These are phyloP conservation scores for Dissophora globulifera DNA, from an alignment of 192 early-diverging fungal genomes.

Conservation along the genomic window DNA sequence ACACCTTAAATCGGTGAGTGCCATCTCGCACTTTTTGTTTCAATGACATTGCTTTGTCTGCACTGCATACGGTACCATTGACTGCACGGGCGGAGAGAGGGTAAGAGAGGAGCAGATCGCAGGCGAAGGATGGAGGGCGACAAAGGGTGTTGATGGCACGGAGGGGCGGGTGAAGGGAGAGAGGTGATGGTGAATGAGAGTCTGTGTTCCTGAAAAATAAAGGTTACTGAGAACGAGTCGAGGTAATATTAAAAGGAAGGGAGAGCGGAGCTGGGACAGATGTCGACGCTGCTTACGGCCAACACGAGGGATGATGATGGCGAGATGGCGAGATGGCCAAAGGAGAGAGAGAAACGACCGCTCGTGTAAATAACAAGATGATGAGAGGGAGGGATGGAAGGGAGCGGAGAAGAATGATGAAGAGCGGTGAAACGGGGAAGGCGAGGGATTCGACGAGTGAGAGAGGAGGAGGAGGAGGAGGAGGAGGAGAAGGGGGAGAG, in stretches of 20 bases:
- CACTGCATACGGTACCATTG: too few relatives aligned
- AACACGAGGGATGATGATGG: background rate
- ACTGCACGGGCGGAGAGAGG: too few relatives aligned
- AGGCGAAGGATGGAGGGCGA: background rate
- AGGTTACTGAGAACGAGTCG: background rate
- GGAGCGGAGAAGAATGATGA: background rate
- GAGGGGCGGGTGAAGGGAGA: background rate
- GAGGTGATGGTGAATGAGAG: background rate
- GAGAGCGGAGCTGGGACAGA: background rate
- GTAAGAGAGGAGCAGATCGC: too few relatives aligned
- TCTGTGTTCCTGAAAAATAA: constrained; percentile 1
- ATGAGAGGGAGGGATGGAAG: too few relatives aligned
- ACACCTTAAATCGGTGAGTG: too few relatives aligned
- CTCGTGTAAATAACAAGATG: too few relatives aligned
- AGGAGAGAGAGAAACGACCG: background rate
- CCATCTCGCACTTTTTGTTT: too few relatives aligned
- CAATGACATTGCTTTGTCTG: too few relatives aligned
- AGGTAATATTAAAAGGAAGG: background rate
- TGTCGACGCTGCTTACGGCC: too few relatives aligned
- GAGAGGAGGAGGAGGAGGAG: background rate
- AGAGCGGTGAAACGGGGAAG: background rate
- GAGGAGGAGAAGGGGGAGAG: background rate
- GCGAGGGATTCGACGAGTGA: background rate
- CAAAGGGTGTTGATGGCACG: background rate
- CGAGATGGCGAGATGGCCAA: background rate